phyloP scores from a whole-genome alignment of 352 stramenopile genomes.

The Phytopythium delawarense region DNA sequence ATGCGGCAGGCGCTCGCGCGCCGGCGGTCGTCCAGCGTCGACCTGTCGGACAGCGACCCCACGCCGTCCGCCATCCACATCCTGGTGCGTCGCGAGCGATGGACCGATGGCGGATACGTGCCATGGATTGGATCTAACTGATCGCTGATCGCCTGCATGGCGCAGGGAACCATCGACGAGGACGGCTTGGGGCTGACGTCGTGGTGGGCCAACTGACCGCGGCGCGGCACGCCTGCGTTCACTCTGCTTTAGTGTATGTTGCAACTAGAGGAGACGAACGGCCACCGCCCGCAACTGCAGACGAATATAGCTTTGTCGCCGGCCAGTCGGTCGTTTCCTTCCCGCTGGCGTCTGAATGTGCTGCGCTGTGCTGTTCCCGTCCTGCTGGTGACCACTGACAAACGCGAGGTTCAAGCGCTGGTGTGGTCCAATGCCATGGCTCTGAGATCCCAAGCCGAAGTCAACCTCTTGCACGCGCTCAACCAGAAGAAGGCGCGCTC shows the following conservation, averaged over 20 bases:
- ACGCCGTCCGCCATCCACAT: conserved; percentile 84
- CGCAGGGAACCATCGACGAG: conserved; percentile 84
- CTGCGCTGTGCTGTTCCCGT: neutral
- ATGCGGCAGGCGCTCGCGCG: conserved; percentile 71
- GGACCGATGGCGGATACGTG: too few relatives aligned
- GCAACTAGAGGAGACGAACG: conserved; percentile 4
- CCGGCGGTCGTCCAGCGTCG: conserved; percentile 76
- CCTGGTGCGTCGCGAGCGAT: conserved; percentile 35
- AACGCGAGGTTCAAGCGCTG: neutral
- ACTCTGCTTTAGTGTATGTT: conserved; percentile 3
- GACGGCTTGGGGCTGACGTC: conserved; percentile 78
- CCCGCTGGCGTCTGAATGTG: neutral
- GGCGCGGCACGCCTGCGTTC: neutral
- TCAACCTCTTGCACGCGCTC: conserved; percentile 43
- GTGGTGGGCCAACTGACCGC: conserved; percentile 60
- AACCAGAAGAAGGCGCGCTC: conserved; percentile 46
- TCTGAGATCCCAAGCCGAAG: conserved; percentile 46
- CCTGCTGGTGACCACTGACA: neutral
- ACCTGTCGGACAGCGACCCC: conserved; percentile 79
- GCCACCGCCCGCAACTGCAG: neutral
- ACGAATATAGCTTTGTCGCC: conserved; percentile 4
- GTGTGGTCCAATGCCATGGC: conserved; percentile 12
- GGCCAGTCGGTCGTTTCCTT: neutral
- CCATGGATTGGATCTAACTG: neutral
- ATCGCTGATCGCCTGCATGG: neutral